phyloP scores from a whole-genome alignment of 108 stramenopile genomes.

The Nitzschia sp. region DNA sequence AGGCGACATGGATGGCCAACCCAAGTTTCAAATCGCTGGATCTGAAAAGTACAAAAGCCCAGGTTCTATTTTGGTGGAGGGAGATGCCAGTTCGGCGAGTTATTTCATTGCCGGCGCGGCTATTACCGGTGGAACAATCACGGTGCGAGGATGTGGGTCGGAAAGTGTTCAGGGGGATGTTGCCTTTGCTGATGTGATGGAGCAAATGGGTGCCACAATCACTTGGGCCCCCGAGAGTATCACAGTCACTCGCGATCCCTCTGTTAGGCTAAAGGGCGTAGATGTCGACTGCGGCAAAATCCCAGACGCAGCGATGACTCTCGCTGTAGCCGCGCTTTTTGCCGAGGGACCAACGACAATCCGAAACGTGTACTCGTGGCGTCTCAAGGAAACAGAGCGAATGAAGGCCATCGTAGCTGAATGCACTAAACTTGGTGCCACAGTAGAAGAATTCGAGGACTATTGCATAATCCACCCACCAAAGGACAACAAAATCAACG shows the following conservation, averaged over 20 bases:
- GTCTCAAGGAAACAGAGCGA: constrained; percentile 96
- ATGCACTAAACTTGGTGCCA: constrained; percentile 95
- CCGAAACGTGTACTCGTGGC: constrained; percentile 97
- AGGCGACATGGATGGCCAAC: constrained; percentile 75
- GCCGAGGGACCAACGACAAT: constrained; percentile 96
- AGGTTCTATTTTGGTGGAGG: constrained; percentile 86
- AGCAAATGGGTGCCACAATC: constrained; percentile 93
- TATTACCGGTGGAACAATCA: constrained; percentile 94
- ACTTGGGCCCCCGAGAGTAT: constrained; percentile 90
- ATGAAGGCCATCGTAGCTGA: constrained; percentile 99
- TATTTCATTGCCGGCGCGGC: constrained; percentile 98
- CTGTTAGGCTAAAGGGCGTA: constrained; percentile 79
- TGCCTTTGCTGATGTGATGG: constrained; percentile 94
- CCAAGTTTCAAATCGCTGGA: constrained; percentile 65
- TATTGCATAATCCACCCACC: constrained; percentile 95
- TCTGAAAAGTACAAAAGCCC: constrained; percentile 73
- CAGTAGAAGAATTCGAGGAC: constrained; percentile 91
- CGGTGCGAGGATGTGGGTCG: constrained; percentile 89
- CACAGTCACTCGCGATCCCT: constrained; percentile 86
- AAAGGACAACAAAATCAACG: constrained; percentile 72
- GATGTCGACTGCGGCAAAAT: constrained; percentile 98
- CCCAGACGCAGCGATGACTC: constrained; percentile 98
- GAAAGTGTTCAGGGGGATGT: constrained; percentile 96
- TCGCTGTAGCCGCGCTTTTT: constrained; percentile 94
- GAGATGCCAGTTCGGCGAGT: constrained; percentile 95